Evolutionary conservation across 164 flowering plant genomes (phyloP).

Genomic region (Vitis riparia): DNA sequence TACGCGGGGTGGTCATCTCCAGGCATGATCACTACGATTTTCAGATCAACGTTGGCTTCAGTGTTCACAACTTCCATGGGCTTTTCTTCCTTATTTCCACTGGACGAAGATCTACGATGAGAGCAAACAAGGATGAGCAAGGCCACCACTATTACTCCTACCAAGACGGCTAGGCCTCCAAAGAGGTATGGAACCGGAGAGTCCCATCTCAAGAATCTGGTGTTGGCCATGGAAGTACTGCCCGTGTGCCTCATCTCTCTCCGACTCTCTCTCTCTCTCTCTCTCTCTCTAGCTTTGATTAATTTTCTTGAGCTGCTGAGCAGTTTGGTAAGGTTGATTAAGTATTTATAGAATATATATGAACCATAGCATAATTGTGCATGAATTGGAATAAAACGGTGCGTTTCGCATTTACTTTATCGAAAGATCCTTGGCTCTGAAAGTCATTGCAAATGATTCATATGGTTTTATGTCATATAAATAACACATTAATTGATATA

Average conservation of each 20-base stretch:
- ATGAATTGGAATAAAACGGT: too few species aligned
- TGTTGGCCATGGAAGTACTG: not conserved
- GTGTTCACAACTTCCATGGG: not conserved
- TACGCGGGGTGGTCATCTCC: not conserved
- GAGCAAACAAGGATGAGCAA: not conserved
- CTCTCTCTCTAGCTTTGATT: not conserved
- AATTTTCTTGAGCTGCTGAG: too few species aligned
- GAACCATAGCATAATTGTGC: too few species aligned
- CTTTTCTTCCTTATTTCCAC: not conserved
- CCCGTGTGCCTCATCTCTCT: conserved; percentile 11
- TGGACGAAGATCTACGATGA: not conserved
- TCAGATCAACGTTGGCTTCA: not conserved
- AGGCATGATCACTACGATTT: not conserved
- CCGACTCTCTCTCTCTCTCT: not conserved
- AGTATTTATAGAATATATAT: too few species aligned
- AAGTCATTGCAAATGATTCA: too few species aligned
- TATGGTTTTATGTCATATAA: too few species aligned
- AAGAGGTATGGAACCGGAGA: conserved; percentile 4
- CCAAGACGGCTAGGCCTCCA: not conserved
- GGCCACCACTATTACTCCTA: not conserved
- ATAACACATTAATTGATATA: too few species aligned
- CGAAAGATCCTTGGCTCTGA: too few species aligned
- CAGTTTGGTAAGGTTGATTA: too few species aligned
- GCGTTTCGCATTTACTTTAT: too few species aligned
- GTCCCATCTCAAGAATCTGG: not conserved